Conservation (phyloP, 768 basidiomycete genomes). For the Rubroboletus satanas region DNA sequence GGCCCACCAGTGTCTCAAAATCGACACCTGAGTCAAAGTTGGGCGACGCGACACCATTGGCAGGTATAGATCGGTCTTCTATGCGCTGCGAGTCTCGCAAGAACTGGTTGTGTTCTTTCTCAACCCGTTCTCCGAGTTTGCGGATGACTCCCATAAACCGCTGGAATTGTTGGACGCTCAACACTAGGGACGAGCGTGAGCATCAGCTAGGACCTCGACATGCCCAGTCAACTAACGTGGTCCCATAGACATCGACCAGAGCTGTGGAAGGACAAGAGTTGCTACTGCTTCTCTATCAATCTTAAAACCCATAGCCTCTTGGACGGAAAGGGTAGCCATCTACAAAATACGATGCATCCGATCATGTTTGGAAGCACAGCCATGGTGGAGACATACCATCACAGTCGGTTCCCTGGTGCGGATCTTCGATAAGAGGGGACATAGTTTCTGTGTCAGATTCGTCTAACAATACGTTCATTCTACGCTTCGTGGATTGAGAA, state of each 20-base stretch:
- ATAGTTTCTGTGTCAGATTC: slow-evolving; percentile 91
- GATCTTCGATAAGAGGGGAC: slow-evolving; percentile 90
- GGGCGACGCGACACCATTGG: slow-evolving; percentile 38
- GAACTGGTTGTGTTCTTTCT: slow-evolving; percentile 89
- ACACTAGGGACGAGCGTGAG: slow-evolving; percentile 39
- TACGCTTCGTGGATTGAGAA: not conserved
- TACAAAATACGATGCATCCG: slow-evolving; percentile 26
- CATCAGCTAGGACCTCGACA: not conserved
- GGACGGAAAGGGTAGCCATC: slow-evolving; percentile 87
- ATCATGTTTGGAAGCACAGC: not conserved
- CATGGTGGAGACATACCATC: slow-evolving; percentile 51
- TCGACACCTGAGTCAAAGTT: slow-evolving; percentile 56
- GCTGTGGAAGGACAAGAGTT: slow-evolving; percentile 81
- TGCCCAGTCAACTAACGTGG: slow-evolving; percentile 54
- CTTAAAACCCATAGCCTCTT: slow-evolving; percentile 95
- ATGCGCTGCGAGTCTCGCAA: slow-evolving; percentile 88
- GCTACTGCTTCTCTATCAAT: slow-evolving; percentile 92
- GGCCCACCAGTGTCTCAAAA: slow-evolving; percentile 84
- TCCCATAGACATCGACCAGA: slow-evolving; percentile 98
- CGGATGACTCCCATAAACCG: slow-evolving; percentile 86
- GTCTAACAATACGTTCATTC: slow-evolving; percentile 41
- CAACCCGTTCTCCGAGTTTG: slow-evolving; percentile 79
- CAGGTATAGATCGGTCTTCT: slow-evolving; percentile 66
- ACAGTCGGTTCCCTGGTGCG: slow-evolving; percentile 95
- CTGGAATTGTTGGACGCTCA: slow-evolving; percentile 85